Evolutionary conservation across 768 basidiomycete species (phyloP).

Genomic region (Lactifluus hygrophoroides): DNA sequence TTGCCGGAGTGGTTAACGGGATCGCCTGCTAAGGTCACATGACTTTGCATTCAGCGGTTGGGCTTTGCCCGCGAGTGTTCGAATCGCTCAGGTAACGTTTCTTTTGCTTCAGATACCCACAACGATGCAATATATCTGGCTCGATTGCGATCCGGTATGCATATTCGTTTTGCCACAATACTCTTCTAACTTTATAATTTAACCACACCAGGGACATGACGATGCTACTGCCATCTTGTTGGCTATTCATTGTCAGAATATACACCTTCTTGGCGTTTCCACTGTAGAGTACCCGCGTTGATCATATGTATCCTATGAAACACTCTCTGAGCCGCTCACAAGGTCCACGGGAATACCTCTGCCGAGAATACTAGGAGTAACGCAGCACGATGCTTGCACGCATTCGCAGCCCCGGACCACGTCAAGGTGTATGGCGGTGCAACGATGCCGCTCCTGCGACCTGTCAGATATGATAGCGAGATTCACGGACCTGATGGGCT

Average conservation of each 20-base stretch:
- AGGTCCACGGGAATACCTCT: conserved; percentile 80
- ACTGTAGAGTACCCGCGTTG: conserved; percentile 42
- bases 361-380: conserved; percentile 57
- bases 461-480: conserved; percentile 55
- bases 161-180: background rate
- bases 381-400: conserved; percentile 67
- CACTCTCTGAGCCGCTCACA: background rate
- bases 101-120: background rate
- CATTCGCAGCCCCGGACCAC: conserved; percentile 53
- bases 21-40: conserved; percentile 34
- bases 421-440: conserved; percentile 66
- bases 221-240: conserved; percentile 81
- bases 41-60: conserved; percentile 38
- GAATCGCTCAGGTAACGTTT: conserved; percentile 52
- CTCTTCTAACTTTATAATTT: background rate
- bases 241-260: conserved; percentile 54
- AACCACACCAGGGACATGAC: conserved; percentile 62
- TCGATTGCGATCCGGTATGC: conserved; percentile 31
- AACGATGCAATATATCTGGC: conserved; percentile 28
- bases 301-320: background rate
- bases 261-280: conserved; percentile 73
- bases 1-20: conserved; percentile 90
- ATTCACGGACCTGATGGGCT: conserved; percentile 83
- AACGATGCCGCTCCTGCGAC: conserved; percentile 54
- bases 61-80: conserved; percentile 55